Evolutionary conservation across 768 basidiomycete genomes (phyloP), one percentile per base, ranked within the genome.

Genomic region (Leccinum subgranulosum): DNA sequence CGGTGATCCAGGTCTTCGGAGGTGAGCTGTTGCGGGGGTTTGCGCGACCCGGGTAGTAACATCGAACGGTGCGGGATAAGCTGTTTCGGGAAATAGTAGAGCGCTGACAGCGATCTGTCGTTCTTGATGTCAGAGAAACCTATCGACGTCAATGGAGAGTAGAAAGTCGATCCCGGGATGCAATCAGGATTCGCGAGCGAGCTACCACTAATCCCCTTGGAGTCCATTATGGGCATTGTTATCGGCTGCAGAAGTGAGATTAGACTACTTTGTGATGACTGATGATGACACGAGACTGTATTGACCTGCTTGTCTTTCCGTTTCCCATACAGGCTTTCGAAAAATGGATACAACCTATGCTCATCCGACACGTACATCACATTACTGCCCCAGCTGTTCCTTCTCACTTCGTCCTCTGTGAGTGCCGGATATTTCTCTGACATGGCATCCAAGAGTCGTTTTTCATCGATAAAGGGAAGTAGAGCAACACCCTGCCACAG

Each of bases 401-500:
- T 81, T 50, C 78, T 77, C n/a, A 80, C 74, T 74, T 99, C 95
- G 10, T 90, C 92, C 57, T 92, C 88, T 0, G 82, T 83, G 47
- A 99, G 79, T 49, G 83, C 63, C 51, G 78, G 74, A 69, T 88
- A 88, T 60, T 76, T 79, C 12, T 78, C 70, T 8, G 78, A 82
- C 88, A 99, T 93, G 4, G 94, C 92, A 33, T 84, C 86, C 54
- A 98, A 76, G 25, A 99, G 75, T 33, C 94, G 83, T 55, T 80
- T 81, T 70, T 87, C 81, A 68, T 98, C 92, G 60, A 99, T 98
- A 78, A 98, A 99, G 0, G 97, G 95, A 21, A 99, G 78, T 9
- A 99, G 77, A 0, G 97, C 95, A 55, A 99, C 94, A 54, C 97
- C 97, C 73, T 99, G 96, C 97, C 97, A 99, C 7, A 91, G 81